Conservation (phyloP, 495 filamentous ascomycete species). For the Aspergillus olivimuriae region DNA sequence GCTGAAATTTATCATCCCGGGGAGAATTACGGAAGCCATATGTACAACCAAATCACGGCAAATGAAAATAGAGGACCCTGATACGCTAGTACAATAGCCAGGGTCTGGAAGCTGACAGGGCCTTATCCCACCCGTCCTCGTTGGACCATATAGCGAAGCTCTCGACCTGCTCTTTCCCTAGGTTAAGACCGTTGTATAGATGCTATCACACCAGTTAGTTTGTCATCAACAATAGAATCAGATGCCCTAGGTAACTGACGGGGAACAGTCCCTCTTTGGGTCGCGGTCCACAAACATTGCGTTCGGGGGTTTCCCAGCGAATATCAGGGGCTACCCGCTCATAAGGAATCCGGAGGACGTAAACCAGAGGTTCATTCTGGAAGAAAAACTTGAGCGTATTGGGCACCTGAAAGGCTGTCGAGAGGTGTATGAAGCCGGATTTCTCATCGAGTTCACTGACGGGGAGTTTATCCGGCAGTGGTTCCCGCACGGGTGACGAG, state of each 20-base stretch:
- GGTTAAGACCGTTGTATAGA: constrained; percentile 38
- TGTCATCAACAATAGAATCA: not conserved
- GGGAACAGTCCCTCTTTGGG: constrained; percentile 41
- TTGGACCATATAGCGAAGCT: constrained; percentile 41
- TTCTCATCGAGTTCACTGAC: constrained; percentile 37
- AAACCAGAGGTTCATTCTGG: constrained; percentile 65
- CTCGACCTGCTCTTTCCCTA: constrained; percentile 39
- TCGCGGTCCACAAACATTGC: constrained; percentile 32
- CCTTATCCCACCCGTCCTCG: constrained; percentile 38
- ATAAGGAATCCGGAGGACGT: constrained; percentile 75
- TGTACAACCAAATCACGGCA: constrained; percentile 7
- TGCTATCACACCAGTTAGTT: constrained; percentile 19
- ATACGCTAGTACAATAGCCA: constrained; percentile 31
- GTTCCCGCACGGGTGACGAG: constrained; percentile 32
- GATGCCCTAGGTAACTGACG: constrained; percentile 17
- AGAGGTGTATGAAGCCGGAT: constrained; percentile 40
- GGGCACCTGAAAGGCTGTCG: constrained; percentile 33
- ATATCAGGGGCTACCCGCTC: constrained; percentile 38
- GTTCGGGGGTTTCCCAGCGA: constrained; percentile 38
- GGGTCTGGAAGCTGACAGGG: constrained; percentile 29
- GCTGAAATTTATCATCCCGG: not conserved
- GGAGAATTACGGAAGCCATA: constrained; percentile 3
- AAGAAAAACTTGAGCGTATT: constrained; percentile 56
- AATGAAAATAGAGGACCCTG: not conserved
- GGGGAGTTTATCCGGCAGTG: constrained; percentile 34